Evolutionary conservation across 257 asterid species (phyloP).

Genomic region (Solanum phureja): DNA sequence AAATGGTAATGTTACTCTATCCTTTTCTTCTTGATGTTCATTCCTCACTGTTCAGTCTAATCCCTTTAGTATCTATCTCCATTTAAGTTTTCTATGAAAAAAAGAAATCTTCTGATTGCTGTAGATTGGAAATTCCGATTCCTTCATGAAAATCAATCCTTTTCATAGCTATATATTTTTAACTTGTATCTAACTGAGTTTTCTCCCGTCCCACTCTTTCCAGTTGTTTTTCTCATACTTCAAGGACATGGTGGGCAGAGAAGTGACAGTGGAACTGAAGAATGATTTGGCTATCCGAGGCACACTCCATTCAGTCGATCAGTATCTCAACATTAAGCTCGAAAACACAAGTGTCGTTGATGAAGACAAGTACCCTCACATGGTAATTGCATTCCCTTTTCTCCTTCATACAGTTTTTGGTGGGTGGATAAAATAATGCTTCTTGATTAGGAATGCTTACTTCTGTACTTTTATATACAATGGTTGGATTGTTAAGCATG

Average conservation of each 20-base stretch:
- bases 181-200: neutral
- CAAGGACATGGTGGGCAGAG: slow-evolving; percentile 96
- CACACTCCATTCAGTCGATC: slow-evolving; percentile 93
- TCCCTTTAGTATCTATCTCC: neutral
- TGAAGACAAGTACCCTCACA: slow-evolving; percentile 93
- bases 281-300: slow-evolving; percentile 93
- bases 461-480: neutral
- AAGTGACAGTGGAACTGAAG: slow-evolving; percentile 94
- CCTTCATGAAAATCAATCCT: neutral
- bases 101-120: neutral
- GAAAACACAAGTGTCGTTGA: slow-evolving; percentile 91
- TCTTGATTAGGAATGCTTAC: neutral
- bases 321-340: slow-evolving; percentile 89
- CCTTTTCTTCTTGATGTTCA: neutral
- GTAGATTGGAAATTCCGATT: neutral
- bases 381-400: slow-evolving; percentile 32
- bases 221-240: slow-evolving; percentile 98
- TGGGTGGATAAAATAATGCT: neutral
- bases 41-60: neutral
- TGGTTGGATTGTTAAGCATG: neutral
- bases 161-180: neutral
- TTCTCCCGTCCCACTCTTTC: slow-evolving; percentile 10
- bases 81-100: neutral
- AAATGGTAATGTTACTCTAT: neutral
- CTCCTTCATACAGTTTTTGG: neutral